These are phyloP conservation scores for Tetragonia tetragonoides DNA, from an alignment of 148 eudicot species.

Conservation along the genomic window DNA sequence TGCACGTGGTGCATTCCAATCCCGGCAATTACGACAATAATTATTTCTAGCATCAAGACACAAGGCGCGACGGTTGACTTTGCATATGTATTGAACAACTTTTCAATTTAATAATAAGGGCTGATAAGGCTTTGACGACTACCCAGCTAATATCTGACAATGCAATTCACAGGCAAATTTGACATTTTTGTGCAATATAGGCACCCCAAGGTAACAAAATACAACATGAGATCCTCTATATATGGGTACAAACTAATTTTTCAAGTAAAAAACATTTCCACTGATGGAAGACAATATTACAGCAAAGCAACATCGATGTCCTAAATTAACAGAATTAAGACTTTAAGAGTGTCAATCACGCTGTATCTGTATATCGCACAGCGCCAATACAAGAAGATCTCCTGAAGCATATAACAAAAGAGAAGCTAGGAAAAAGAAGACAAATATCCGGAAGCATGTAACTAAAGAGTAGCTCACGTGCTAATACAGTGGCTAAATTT, in stretches of 20 bases:
- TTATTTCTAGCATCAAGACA: not conserved
- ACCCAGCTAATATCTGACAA: not conserved
- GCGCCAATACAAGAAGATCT: not conserved
- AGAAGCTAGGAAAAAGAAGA: not conserved
- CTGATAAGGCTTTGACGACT: not conserved
- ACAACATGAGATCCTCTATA: too few relatives aligned
- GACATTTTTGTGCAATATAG: too few relatives aligned
- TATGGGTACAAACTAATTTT: too few relatives aligned
- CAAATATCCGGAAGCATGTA: too few relatives aligned
- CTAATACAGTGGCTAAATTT: conserved; percentile 4
- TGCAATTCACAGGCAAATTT: too few relatives aligned
- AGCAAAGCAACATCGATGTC: too few relatives aligned
- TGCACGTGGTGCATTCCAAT: too few relatives aligned
- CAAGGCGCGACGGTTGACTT: not conserved
- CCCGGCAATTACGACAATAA: too few relatives aligned
- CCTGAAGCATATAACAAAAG: not conserved
- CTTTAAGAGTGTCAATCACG: too few relatives aligned
- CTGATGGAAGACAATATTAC: not conserved
- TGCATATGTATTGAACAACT: not conserved
- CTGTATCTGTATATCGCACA: too few relatives aligned
- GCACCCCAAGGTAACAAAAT: too few relatives aligned
- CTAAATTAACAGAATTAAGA: too few relatives aligned
- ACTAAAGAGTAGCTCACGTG: conserved; percentile 1
- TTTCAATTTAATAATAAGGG: not conserved
- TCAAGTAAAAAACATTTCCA: not conserved